Conservation (phyloP, 306 rosid species). For the Malus sylvestris region DNA sequence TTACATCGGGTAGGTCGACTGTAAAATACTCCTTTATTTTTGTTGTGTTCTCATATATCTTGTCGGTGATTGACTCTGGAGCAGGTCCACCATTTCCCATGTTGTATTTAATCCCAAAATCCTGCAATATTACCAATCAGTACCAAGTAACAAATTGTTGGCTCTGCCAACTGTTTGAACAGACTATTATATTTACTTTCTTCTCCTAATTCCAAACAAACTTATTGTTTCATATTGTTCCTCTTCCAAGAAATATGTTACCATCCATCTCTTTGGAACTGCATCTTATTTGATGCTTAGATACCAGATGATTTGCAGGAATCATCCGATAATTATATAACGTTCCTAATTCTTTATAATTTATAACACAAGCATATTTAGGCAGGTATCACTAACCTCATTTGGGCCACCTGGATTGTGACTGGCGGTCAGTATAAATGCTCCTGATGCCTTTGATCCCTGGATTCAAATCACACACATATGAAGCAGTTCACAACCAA, state of each 20-base stretch:
- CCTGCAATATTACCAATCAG: constrained; percentile 43
- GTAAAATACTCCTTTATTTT: constrained; percentile 78
- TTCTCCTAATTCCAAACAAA: background rate
- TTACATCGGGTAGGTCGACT: constrained; percentile 84
- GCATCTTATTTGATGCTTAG: background rate
- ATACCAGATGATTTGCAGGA: background rate
- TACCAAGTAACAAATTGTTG: background rate
- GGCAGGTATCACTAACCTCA: constrained; percentile 42
- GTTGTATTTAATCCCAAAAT: constrained; percentile 94
- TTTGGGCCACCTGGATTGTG: constrained; percentile 98
- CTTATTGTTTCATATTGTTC: background rate
- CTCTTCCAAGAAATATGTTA: background rate
- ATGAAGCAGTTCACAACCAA: constrained; percentile 4
- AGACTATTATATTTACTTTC: background rate
- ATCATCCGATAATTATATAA: background rate
- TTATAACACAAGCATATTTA: background rate
- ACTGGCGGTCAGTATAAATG: constrained; percentile 96
- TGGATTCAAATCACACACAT: constrained; percentile 22
- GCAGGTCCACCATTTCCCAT: constrained; percentile 99
- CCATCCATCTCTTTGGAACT: background rate
- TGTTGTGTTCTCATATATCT: constrained; percentile 76
- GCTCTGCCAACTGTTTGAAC: background rate
- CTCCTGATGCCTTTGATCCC: constrained; percentile 94
- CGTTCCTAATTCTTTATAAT: background rate
- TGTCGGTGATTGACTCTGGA: constrained; percentile 85